A percentile compares a stretch with the other conserved stretches of the same genome.
phyloP scores from a whole-genome alignment of 2,329 filamentous ascomycete genomes.

The Diaporthe batatas region DNA sequence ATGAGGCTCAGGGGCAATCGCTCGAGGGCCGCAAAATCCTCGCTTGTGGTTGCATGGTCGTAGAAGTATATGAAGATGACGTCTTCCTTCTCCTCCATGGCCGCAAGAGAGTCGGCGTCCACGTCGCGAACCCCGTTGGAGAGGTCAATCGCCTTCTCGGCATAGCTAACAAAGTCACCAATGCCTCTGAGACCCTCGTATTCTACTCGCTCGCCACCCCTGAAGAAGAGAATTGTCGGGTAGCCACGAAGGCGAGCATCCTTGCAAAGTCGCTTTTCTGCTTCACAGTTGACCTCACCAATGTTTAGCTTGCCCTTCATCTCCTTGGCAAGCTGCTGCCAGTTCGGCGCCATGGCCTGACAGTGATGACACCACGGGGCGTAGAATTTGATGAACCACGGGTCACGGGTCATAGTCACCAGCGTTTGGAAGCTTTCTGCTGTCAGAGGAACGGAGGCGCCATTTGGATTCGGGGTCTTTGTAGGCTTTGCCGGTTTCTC shows the following conservation, averaged over 20 bases:
- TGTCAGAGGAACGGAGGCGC: slow-evolving; percentile 80
- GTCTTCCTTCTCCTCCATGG: slow-evolving; percentile 91
- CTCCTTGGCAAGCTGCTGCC: slow-evolving; percentile 89
- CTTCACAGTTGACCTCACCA: slow-evolving; percentile 96
- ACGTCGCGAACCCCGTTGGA: slow-evolving; percentile 85
- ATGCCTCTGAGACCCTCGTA: slow-evolving; percentile 93
- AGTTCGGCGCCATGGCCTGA: slow-evolving; percentile 90
- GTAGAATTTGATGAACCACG: slow-evolving; percentile 99
- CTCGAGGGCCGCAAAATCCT: slow-evolving; percentile 92
- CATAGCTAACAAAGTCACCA: slow-evolving; percentile 89
- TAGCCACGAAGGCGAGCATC: slow-evolving; percentile 84
- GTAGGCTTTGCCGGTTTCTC: slow-evolving; percentile 66
- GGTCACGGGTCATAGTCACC: slow-evolving; percentile 88
- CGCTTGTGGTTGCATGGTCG: slow-evolving; percentile 91
- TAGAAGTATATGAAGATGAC: slow-evolving; percentile 99
- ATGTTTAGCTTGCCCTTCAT: slow-evolving; percentile 92
- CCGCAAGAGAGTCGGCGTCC: slow-evolving; percentile 79
- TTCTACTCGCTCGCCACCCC: slow-evolving; percentile 89
- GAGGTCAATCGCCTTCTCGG: slow-evolving; percentile 86
- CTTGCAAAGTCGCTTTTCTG: slow-evolving; percentile 89
- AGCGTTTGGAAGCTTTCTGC: slow-evolving; percentile 87
- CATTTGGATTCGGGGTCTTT: slow-evolving; percentile 78
- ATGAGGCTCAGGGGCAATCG: slow-evolving; percentile 89
- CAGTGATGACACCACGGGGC: slow-evolving; percentile 98
- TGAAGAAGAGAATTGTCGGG: slow-evolving; percentile 94